Conservation (phyloP, 805 yeast genomes). For the Kazachstania kunashirensis region DNA sequence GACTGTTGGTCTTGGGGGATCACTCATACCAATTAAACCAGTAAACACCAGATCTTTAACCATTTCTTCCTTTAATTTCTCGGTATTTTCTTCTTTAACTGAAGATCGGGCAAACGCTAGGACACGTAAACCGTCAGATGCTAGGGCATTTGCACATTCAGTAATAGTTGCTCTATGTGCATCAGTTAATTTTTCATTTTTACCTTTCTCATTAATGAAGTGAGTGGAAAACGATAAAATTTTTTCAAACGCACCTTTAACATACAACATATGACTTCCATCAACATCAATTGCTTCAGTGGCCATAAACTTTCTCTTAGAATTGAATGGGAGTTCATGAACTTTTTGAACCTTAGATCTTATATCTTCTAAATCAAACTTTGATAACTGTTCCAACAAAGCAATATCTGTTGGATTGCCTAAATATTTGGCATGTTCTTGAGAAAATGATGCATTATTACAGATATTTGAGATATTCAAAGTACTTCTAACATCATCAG, state of each 20-base stretch:
- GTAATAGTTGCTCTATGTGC: slow-evolving; percentile 39
- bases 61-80: slow-evolving; percentile 27
- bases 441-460: slow-evolving; percentile 63
- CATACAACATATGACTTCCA: slow-evolving; percentile 49
- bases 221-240: slow-evolving; percentile 51
- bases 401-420: slow-evolving; percentile 98
- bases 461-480: slow-evolving; percentile 64
- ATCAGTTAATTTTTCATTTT: slow-evolving; percentile 46
- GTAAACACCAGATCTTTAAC: slow-evolving; percentile 62
- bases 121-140: slow-evolving; percentile 78
- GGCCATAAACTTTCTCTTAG: slow-evolving; percentile 86
- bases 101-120: slow-evolving; percentile 62
- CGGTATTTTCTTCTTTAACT: slow-evolving; percentile 21
- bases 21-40: slow-evolving; percentile 92
- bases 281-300: slow-evolving; percentile 52
- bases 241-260: slow-evolving; percentile 86
- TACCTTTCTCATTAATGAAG: slow-evolving; percentile 52
- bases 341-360: slow-evolving; percentile 50
- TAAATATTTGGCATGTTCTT: slow-evolving; percentile 57
- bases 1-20: slow-evolving; percentile 92
- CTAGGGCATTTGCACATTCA: slow-evolving; percentile 53
- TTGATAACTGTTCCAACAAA: slow-evolving; percentile 59
- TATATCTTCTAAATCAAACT: slow-evolving; percentile 62
- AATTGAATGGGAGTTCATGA: slow-evolving; percentile 76
- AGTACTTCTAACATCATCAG: slow-evolving; percentile 46